These are phyloP conservation scores for Solanum peruvianum DNA, from an alignment of 257 asterid genomes.

Conservation along the genomic window DNA sequence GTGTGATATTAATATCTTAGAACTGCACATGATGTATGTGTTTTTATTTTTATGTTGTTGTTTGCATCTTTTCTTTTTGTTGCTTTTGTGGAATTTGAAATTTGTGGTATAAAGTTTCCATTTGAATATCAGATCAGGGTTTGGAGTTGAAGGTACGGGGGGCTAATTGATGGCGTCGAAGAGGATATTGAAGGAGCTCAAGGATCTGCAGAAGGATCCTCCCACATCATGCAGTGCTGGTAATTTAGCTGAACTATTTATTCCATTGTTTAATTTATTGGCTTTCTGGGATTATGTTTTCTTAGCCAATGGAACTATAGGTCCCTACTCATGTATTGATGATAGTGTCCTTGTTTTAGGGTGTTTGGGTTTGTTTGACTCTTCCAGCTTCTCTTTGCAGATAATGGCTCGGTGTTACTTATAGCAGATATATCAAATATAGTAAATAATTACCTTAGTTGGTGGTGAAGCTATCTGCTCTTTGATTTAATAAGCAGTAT, in stretches of 20 bases:
- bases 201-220: constrained; percentile 2
- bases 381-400: neutral
- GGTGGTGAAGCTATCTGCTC: neutral
- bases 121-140: neutral
- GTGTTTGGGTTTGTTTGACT: neutral
- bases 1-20: neutral
- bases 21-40: neutral
- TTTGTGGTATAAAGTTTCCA: neutral
- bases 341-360: neutral
- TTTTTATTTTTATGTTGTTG: neutral
- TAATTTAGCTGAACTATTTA: neutral
- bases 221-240: constrained; percentile 3
- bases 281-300: neutral
- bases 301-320: neutral
- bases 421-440: neutral
- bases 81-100: neutral
- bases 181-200: constrained; percentile 4
- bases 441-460: neutral
- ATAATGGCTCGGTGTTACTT: neutral
- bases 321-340: neutral
- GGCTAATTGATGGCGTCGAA: neutral
- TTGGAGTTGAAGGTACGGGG: neutral
- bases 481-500: neutral
- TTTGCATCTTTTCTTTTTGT: neutral
- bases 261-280: neutral